Evolutionary conservation across 2,329 filamentous ascomycete genomes (phyloP), one percentile per base, ranked within the genome.

Genomic region (Epichloe uncinata): DNA sequence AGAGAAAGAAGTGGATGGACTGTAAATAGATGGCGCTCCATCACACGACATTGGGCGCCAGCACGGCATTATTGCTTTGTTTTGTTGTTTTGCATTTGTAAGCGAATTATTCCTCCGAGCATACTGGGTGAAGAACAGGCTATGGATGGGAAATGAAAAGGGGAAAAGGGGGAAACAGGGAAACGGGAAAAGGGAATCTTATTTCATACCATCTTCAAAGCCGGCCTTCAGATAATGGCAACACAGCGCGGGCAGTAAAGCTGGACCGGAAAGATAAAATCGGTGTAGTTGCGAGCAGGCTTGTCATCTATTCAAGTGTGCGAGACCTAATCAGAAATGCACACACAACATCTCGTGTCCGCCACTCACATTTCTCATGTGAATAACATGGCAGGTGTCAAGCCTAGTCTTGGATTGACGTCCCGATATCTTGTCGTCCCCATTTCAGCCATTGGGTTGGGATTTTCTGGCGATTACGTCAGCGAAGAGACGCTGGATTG

Each of bases 1-100:
- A 3, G 63, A 63, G 12, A 68, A 64, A 50, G 62, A 69, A 20
- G 53, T 54, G 12, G 61, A 60, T 42, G 50, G 49, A 20, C 41
- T 56, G 41, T 60, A 43, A 58, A 37, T 12, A 18, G 11, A 16
- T 15, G 13, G 13, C 18, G 3, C 8, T 22, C 7, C 4, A 13
- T 30, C 30, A 30, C 26, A 16, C 16, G 5, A 22, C 15, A n/a
- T 22, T 22, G 13, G 15, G 7, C 35, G 3, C 12, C 3, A 35
- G 12, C 33, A 7, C 12, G 13, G 30, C 15, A 26, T n/a, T 35
- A 9, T 35, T 37, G 13, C 37, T 22, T 30, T 22, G 5, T 2
- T 16, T 5, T 45, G 3, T 16, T 4, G 15, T 22, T 34, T 35
- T 42, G 45, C 45, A 42, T 47, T 47, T 22, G 33, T n/a, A n/a